Base-by-base conservation (phyloP, 495 filamentous ascomycete genomes). In the Hypoxylon fragiforme region DNA sequence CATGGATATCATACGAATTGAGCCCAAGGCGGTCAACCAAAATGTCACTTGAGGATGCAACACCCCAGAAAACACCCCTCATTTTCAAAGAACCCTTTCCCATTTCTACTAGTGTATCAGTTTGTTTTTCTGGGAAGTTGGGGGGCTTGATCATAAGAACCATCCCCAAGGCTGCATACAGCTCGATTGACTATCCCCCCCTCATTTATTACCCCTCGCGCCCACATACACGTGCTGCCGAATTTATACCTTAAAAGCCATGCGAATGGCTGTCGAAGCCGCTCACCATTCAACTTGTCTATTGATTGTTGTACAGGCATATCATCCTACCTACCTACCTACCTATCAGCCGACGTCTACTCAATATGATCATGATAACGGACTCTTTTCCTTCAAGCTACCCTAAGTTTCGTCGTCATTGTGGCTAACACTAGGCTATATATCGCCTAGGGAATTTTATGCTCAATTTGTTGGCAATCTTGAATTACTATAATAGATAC, bases 11-110 rank as follows among this genome's bases (percentile, higher is more conserved):
- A n/a, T n/a, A n/a, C n/a, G n/a, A n/a, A n/a, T 31, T 26, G 34
- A 28, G 30, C 14, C 39, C 45, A 44, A 54, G 44, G 54, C 60
- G 49, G 60, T 63, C 60, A 59, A 38, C 31, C 20, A 35, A 36
- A 51, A 62, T 62, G 52, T 62, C 52, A 62, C 52, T 57, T 40
- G 58, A 52, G 58, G 44, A 53, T 57, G 58, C 52, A 57, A 62
- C 48, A 62, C 58, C 58, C 58, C 52, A 57, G 58, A 50, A 26
- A 43, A 36, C 38, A 18, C 18, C 45, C 40, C 50, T 54, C 50
- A 53, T 34, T 50, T 37, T 43, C 12, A 44, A 54, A 21, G 26
- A 58, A 58, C 60, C 60, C 54, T 63, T 63, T 63, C 60, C 60
- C 60, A 54, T 38, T 59, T 50, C 60, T 54, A 34, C 45, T 48